A percentile compares a stretch with the other conserved stretches of the same genome.
Evolutionary conservation across 169 alveolate species (phyloP).

Genomic region (Eimeria maxima): DNA sequence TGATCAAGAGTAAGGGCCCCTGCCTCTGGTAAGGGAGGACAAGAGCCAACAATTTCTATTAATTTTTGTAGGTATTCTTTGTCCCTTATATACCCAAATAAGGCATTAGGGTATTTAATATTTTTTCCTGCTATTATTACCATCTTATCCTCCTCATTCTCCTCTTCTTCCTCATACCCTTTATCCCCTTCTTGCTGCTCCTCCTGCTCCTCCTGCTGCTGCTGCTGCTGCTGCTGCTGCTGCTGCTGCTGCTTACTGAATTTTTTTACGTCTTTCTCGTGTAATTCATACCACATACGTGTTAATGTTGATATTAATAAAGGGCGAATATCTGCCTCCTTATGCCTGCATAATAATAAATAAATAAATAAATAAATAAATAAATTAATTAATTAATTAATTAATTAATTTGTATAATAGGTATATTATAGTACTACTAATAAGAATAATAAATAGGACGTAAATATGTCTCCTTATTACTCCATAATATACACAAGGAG

Average conservation of each 20-base stretch:
- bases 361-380: too few relatives aligned
- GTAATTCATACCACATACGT: constrained; percentile 77
- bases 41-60: constrained; percentile 67
- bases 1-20: constrained; percentile 80
- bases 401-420: too few relatives aligned
- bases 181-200: background rate
- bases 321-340: constrained; percentile 71
- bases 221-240: background rate
- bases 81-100: constrained; percentile 64
- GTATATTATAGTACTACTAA: too few relatives aligned
- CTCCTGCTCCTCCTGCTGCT: background rate
- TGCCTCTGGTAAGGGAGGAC: constrained; percentile 79
- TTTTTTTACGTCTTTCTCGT: background rate
- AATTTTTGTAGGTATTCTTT: constrained; percentile 77
- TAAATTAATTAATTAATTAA: too few relatives aligned
- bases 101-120: constrained; percentile 25
- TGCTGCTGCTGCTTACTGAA: background rate
- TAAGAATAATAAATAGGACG: too few relatives aligned
- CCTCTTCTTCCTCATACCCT: too few relatives aligned
- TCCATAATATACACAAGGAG: background rate
- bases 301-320: constrained; percentile 69
- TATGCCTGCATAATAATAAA: background rate
- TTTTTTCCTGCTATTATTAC: constrained; percentile 62
- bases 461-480: too few relatives aligned
- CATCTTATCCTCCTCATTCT: too few relatives aligned